These are phyloP conservation scores for Nakataea oryzae DNA, from an alignment of 2,329 filamentous ascomycete genomes.

Conservation along the genomic window DNA sequence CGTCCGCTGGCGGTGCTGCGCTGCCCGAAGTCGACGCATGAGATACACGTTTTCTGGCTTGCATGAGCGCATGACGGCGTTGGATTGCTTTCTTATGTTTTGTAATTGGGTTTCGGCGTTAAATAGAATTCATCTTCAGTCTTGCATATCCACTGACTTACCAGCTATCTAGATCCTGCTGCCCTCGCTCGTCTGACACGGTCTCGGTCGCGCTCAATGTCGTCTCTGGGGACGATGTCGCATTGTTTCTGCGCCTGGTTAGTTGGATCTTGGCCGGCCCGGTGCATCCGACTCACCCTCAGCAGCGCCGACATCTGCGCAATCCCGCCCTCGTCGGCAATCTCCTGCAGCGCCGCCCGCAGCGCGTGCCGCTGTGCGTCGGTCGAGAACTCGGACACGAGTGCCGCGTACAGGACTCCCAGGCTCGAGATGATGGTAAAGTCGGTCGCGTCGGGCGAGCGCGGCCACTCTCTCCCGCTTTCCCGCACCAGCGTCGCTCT, in stretches of 20 bases:
- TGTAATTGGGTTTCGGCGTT: too few relatives aligned
- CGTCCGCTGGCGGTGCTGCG: too few relatives aligned
- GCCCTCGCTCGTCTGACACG: neutral
- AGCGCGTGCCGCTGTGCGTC: neutral
- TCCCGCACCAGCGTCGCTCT: neutral
- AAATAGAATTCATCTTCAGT: too few relatives aligned
- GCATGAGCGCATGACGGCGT: too few relatives aligned
- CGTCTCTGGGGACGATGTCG: neutral
- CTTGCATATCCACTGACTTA: too few relatives aligned
- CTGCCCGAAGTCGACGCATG: too few relatives aligned
- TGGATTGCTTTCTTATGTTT: too few relatives aligned
- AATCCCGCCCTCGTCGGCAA: neutral
- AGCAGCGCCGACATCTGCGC: neutral
- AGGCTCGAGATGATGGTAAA: neutral
- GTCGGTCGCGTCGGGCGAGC: neutral
- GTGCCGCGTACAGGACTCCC: neutral
- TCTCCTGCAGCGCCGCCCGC: neutral
- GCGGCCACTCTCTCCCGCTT: neutral
- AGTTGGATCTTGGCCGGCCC: neutral
- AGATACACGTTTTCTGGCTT: too few relatives aligned
- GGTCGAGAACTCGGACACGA: conserved; percentile 1
- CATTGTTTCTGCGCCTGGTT: neutral
- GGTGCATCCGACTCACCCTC: neutral
- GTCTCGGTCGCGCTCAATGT: neutral
- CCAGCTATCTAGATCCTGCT: too few relatives aligned